Base-by-base conservation (phyloP, 805 yeast genomes). In the Ogataea degrootiae region DNA sequence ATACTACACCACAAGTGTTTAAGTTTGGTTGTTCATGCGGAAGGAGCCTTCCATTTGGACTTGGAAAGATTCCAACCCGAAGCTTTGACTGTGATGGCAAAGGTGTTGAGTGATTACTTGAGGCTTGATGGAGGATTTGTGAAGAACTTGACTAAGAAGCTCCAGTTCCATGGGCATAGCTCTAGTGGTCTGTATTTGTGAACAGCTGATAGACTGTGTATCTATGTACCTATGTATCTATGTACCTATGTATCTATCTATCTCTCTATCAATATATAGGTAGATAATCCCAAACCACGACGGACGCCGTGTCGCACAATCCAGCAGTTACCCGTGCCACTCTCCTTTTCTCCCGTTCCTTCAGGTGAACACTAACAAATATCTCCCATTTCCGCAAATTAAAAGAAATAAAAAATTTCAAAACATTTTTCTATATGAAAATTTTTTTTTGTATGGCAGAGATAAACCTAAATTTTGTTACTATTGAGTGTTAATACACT, bases 11-110 rank as follows among this genome's bases (percentile, higher is more conserved):
- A 47, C 2, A 46, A 46, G 5, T 44, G 42, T n/a, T 40, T 57
- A 31, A 50, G 47, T n/a, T 41, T 65, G 1, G 46, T 53, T 6
- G 51, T 74, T 43, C 70, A 74, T 49, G 68, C 79, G 3, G 80
- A 76, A 56, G 82, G 82, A 15, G 77, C 74, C 33, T 60, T 61
- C 54, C 48, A 51, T 35, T 63, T 73, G 2, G 80, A 78, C 12
- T 66, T 60, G 46, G 80, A 76, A 47, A 73, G 67, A 53, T 60
- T 68, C 37, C 71, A 69, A 50, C 54, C 58, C 9, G 77, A 75
- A 50, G 59, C 74, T 7, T 53, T 75, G 15, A 52, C 71, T 36
- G 79, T 73, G 45, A 51, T 66, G n/a, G 54, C 60, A 2, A 22
- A 23, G 9, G 56, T 54, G 1, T 40, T 61, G 21, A 53, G 48